These are phyloP conservation scores for Aspergillus transmontanensis DNA, from an alignment of 2,329 filamentous ascomycete species.

Conservation along the genomic window DNA sequence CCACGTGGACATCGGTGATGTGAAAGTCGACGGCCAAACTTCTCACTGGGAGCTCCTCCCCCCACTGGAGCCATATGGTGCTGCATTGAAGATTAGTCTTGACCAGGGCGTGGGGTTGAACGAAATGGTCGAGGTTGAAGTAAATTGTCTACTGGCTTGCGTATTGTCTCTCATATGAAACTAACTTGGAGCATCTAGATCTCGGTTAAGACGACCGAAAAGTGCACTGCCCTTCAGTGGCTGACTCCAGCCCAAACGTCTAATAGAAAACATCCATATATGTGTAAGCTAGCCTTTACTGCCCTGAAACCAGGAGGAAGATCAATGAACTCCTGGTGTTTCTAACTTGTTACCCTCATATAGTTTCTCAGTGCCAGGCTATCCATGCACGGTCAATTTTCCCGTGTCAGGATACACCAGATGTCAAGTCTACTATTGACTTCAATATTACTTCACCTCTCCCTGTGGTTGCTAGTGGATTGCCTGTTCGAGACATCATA, in stretches of 20 bases:
- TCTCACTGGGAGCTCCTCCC: slow-evolving; percentile 71
- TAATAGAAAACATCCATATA: slow-evolving; percentile 94
- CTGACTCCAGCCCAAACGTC: slow-evolving; percentile 89
- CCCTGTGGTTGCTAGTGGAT: slow-evolving; percentile 88
- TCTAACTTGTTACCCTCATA: slow-evolving; percentile 3
- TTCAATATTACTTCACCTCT: slow-evolving; percentile 86
- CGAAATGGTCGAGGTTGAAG: slow-evolving; percentile 52
- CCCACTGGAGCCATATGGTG: slow-evolving; percentile 68
- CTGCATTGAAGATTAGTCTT: slow-evolving; percentile 51
- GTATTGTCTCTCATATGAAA: not conserved
- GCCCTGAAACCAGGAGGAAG: not conserved
- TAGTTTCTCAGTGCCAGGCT: slow-evolving; percentile 90
- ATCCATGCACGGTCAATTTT: slow-evolving; percentile 94
- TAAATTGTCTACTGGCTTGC: slow-evolving; percentile 26
- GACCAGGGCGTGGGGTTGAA: slow-evolving; percentile 50
- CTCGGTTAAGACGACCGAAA: slow-evolving; percentile 75
- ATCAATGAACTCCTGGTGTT: not conserved
- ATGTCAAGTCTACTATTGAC: slow-evolving; percentile 92
- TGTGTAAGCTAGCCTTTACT: slow-evolving; percentile 58
- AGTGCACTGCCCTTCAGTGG: slow-evolving; percentile 94
- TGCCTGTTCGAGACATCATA: slow-evolving; percentile 57
- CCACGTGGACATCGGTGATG: slow-evolving; percentile 70
- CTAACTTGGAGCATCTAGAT: slow-evolving; percentile 50
- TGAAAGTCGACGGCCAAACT: slow-evolving; percentile 68
- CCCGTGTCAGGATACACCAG: slow-evolving; percentile 95